Percentiles rank a stretch among this genome's conserved stretches.
phyloP scores from a whole-genome alignment of 2,329 filamentous ascomycete species.

The Aspergillus sojae region DNA sequence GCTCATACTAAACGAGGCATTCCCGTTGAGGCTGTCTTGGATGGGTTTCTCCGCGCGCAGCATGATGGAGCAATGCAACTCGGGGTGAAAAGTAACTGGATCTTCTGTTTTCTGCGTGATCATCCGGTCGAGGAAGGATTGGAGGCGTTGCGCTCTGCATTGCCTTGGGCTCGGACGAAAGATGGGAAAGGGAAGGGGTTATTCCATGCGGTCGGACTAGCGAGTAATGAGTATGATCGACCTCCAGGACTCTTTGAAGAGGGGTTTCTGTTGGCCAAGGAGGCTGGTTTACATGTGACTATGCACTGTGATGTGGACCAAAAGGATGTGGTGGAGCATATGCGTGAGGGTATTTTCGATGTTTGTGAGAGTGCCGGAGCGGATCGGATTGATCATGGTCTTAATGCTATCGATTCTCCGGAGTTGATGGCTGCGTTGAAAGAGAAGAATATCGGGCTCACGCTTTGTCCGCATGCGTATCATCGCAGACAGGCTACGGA shows the following conservation, averaged over 20 bases:
- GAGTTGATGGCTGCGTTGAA: background rate
- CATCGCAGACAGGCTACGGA: slow-evolving; percentile 3
- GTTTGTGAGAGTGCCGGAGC: background rate
- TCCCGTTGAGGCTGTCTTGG: background rate
- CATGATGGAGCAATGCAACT: background rate
- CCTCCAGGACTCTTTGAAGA: background rate
- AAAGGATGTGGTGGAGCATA: background rate
- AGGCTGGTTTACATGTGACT: background rate
- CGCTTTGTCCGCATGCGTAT: slow-evolving; percentile 4
- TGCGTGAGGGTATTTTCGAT: background rate
- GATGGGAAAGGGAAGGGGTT: background rate
- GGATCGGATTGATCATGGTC: background rate
- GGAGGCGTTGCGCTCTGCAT: background rate
- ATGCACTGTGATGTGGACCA: background rate
- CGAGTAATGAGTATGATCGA: background rate
- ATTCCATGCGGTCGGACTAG: background rate
- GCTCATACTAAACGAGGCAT: background rate
- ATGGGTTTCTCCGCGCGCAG: background rate
- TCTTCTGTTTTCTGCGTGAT: background rate
- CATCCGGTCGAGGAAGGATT: background rate
- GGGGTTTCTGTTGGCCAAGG: background rate
- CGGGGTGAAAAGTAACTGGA: background rate
- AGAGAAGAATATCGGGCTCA: background rate
- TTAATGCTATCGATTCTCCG: background rate
- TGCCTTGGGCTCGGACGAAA: background rate